Evolutionary conservation across 805 yeast species (phyloP).

Genomic region (Priceomyces melissophilus): DNA sequence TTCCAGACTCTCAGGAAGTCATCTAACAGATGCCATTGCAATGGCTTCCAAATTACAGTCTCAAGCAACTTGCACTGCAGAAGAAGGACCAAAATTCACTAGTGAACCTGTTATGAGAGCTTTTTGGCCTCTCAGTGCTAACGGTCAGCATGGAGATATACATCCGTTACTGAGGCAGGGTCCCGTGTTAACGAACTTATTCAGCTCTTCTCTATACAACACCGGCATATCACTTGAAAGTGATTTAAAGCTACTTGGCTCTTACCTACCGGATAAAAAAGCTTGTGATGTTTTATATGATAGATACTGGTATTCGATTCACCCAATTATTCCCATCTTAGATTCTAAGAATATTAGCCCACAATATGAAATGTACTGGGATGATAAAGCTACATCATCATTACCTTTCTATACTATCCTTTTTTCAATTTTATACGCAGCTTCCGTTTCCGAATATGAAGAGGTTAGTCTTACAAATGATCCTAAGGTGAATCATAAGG

Average conservation of each 20-base stretch:
- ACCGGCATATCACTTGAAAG: conserved; percentile 1
- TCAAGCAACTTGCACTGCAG: not conserved
- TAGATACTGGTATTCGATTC: conserved; percentile 9
- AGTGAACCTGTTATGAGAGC: not conserved
- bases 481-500: not conserved
- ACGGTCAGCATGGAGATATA: not conserved
- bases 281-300: conserved; percentile 9
- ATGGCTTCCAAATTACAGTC: not conserved
- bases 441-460: conserved; percentile 12
- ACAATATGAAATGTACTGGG: conserved; percentile 9
- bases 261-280: conserved; percentile 8
- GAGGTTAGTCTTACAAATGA: conserved; percentile 5
- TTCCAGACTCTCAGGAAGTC: not conserved
- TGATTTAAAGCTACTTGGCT: conserved; percentile 4
- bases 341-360: conserved; percentile 9
- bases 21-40: not conserved
- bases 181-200: conserved; percentile 8
- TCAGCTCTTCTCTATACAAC: conserved; percentile 5
- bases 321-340: conserved; percentile 10
- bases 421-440: conserved; percentile 11
- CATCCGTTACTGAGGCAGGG: conserved; percentile 6
- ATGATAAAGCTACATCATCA: conserved; percentile 3
- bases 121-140: not conserved
- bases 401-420: conserved; percentile 7
- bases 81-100: not conserved